phyloP scores from a whole-genome alignment of 148 eudicot genomes.

The Camellia sinensis region DNA sequence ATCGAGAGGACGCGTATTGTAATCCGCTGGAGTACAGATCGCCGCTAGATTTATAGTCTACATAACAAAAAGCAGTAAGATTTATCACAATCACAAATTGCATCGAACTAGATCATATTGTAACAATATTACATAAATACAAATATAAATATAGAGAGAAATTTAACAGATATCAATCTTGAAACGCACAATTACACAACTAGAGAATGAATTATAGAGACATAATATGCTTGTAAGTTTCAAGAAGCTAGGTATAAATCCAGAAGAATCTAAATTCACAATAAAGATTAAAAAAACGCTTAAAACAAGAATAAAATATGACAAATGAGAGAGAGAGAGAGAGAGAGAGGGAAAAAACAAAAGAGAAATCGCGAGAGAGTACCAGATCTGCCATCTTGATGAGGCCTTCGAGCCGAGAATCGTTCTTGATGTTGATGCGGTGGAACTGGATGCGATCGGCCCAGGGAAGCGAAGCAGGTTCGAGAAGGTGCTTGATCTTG shows the following conservation, averaged over 20 bases:
- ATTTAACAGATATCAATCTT: not conserved
- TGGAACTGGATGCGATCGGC: constrained; percentile 77
- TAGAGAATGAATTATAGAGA: not conserved
- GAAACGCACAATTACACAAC: not conserved
- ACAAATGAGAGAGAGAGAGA: not conserved
- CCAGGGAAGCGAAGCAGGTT: constrained; percentile 58
- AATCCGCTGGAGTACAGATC: constrained; percentile 98
- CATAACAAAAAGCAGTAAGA: constrained; percentile 18
- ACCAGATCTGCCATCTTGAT: constrained; percentile 95
- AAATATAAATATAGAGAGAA: not conserved
- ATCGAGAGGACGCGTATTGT: constrained; percentile 94
- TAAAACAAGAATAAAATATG: not conserved
- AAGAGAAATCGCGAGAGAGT: not conserved
- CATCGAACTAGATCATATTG: not conserved
- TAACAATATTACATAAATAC: not conserved
- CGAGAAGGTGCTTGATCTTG: constrained; percentile 92
- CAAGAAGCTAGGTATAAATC: not conserved
- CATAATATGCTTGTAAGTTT: not conserved
- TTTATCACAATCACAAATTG: constrained; percentile 19
- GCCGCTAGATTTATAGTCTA: constrained; percentile 97
- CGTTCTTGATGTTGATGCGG: constrained; percentile 87
- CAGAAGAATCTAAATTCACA: not conserved
- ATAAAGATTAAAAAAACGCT: not conserved
- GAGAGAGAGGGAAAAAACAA: not conserved
- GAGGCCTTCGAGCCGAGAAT: constrained; percentile 94